Evolutionary conservation across 306 rosid species (phyloP).

Genomic region (Styphnolobium japonicum): DNA sequence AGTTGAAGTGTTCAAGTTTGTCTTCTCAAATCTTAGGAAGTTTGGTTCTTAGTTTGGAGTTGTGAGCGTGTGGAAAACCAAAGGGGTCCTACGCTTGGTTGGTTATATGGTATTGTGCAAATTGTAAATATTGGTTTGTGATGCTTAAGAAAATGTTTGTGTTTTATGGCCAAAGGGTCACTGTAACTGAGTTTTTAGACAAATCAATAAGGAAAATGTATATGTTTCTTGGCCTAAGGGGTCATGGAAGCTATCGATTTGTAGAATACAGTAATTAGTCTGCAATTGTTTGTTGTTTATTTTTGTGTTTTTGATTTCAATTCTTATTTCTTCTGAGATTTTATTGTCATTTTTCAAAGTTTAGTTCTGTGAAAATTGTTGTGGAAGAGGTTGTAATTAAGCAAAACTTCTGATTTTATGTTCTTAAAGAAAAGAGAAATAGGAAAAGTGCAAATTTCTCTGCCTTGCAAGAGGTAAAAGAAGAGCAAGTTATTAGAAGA

Average conservation of each 20-base stretch:
- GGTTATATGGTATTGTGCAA: not conserved
- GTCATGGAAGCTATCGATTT: not conserved
- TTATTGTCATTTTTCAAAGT: not conserved
- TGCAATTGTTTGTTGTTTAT: slow-evolving; percentile 5
- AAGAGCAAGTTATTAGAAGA: not conserved
- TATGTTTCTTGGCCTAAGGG: slow-evolving; percentile 15
- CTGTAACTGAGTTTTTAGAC: not conserved
- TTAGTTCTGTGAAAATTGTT: not conserved
- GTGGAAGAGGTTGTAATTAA: not conserved
- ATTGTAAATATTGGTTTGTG: slow-evolving; percentile 43
- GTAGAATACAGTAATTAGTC: not conserved
- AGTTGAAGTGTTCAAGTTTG: not conserved
- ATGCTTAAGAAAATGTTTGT: slow-evolving; percentile 16
- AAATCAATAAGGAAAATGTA: not conserved
- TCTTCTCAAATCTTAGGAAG: slow-evolving; percentile 24
- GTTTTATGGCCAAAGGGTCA: slow-evolving; percentile 40
- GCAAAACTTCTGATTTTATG: not conserved
- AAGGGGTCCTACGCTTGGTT: slow-evolving; percentile 35
- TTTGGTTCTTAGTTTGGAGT: not conserved
- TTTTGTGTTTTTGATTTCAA: not conserved
- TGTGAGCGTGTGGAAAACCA: slow-evolving; percentile 38
- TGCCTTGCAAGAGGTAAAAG: not conserved
- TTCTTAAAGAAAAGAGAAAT: no score
- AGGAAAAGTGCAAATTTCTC: no score
- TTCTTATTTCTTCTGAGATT: not conserved